Conservation (phyloP, 2,329 filamentous ascomycete genomes). For the Grosmannia penicillata region DNA sequence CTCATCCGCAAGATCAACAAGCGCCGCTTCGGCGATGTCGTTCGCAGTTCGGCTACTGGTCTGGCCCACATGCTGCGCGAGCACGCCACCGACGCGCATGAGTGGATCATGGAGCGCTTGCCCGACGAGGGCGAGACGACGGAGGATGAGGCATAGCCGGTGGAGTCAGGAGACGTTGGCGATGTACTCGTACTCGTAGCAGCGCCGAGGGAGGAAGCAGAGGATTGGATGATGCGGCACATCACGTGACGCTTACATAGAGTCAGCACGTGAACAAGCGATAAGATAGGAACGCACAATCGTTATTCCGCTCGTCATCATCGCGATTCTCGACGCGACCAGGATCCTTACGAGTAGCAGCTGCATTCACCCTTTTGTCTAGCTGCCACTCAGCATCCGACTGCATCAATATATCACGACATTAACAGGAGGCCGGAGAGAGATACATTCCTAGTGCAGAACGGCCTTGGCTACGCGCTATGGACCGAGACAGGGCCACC, state of each 20-base stretch:
- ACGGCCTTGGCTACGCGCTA: not conserved
- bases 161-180: slow-evolving; percentile 12
- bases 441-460: not conserved
- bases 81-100: slow-evolving; percentile 34
- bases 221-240: too few relatives aligned
- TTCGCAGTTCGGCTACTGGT: slow-evolving; percentile 31
- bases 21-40: slow-evolving; percentile 43
- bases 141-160: slow-evolving; percentile 28
- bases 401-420: too few relatives aligned
- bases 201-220: not conserved
- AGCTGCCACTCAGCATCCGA: too few relatives aligned
- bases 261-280: too few relatives aligned
- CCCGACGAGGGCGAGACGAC: slow-evolving; percentile 26
- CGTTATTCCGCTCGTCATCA: too few relatives aligned
- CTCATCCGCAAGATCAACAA: slow-evolving; percentile 44
- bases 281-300: too few relatives aligned
- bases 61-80: slow-evolving; percentile 41
- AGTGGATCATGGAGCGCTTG: slow-evolving; percentile 33
- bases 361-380: too few relatives aligned
- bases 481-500: slow-evolving; percentile 2
- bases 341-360: too few relatives aligned
- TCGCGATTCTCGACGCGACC: too few relatives aligned
- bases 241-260: not conserved
- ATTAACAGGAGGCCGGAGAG: too few relatives aligned
- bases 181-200: not conserved